Percentiles rank a stretch among this genome's conserved stretches.
Evolutionary conservation across 352 stramenopile species (phyloP).

Genomic region (Pythium apleroticum): DNA sequence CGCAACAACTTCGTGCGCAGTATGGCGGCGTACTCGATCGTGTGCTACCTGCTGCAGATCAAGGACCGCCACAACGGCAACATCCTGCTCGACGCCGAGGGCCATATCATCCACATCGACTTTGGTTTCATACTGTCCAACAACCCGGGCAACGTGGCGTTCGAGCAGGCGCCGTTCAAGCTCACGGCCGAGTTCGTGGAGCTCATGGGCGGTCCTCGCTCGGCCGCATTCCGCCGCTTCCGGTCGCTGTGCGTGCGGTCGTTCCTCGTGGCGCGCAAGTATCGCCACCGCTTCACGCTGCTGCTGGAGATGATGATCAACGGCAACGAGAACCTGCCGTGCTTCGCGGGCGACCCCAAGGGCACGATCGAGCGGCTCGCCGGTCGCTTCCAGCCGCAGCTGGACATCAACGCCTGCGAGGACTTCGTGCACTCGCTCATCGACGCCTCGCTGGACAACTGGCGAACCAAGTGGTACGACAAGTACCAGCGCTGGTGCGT

Average conservation of each 20-base stretch:
- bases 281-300: slow-evolving; percentile 94
- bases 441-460: slow-evolving; percentile 96
- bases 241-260: slow-evolving; percentile 94
- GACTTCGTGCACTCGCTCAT: slow-evolving; percentile 96
- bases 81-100: slow-evolving; percentile 94
- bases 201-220: slow-evolving; percentile 94
- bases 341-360: slow-evolving; percentile 93
- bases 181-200: slow-evolving; percentile 96
- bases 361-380: slow-evolving; percentile 89
- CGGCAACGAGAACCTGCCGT: slow-evolving; percentile 96
- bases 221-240: slow-evolving; percentile 92
- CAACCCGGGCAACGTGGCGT: slow-evolving; percentile 92
- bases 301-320: slow-evolving; percentile 97
- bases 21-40: slow-evolving; percentile 91
- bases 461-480: slow-evolving; percentile 96
- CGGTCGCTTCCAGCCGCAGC: slow-evolving; percentile 91
- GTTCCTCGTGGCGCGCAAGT: slow-evolving; percentile 94
- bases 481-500: slow-evolving; percentile 94
- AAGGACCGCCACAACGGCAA: slow-evolving; percentile 99
- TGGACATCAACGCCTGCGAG: slow-evolving; percentile 93
- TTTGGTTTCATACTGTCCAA: slow-evolving; percentile 95
- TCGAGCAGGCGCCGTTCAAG: slow-evolving; percentile 97
- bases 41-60: slow-evolving; percentile 97
- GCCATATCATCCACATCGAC: slow-evolving; percentile 98
- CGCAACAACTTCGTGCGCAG: slow-evolving; percentile 88